Conservation (phyloP, 192 early-diverging fungal species). For the Umbelopsis vinacea region DNA sequence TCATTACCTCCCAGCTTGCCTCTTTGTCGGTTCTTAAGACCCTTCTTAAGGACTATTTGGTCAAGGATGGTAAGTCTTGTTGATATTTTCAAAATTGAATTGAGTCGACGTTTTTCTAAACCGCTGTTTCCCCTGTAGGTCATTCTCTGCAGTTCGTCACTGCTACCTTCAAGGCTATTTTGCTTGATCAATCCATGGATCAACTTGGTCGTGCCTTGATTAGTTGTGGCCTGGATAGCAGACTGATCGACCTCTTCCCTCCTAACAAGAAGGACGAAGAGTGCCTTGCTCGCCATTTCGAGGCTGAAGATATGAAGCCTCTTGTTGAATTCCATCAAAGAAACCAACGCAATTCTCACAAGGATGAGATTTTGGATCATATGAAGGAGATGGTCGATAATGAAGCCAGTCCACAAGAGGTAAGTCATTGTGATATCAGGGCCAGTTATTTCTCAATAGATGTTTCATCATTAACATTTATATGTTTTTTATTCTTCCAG, state of each 20-base stretch:
- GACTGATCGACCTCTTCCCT: slow-evolving; percentile 91
- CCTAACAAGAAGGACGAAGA: slow-evolving; percentile 88
- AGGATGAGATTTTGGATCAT: slow-evolving; percentile 64
- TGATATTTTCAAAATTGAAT: background rate
- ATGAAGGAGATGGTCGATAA: slow-evolving; percentile 67
- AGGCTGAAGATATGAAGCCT: slow-evolving; percentile 89
- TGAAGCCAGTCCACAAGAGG: slow-evolving; percentile 56
- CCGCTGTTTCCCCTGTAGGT: slow-evolving; percentile 51
- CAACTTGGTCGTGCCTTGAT: slow-evolving; percentile 75
- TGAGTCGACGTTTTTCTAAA: no score
- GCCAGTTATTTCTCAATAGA: no score
- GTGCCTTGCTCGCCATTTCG: slow-evolving; percentile 89
- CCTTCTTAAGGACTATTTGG: slow-evolving; percentile 92
- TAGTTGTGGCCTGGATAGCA: slow-evolving; percentile 71
- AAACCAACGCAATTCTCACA: slow-evolving; percentile 68
- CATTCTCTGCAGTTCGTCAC: slow-evolving; percentile 85
- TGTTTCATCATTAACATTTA: no score
- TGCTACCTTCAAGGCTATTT: slow-evolving; percentile 77
- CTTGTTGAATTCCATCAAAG: slow-evolving; percentile 82
- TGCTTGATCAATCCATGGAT: slow-evolving; percentile 75
- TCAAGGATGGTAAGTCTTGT: slow-evolving; percentile 75
- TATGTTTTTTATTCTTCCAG: slow-evolving; percentile 39
- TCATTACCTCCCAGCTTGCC: slow-evolving; percentile 71
- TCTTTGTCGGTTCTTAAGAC: slow-evolving; percentile 73
- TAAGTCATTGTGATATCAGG: slow-evolving; percentile 26